Evolutionary conservation across 1,284 basidiomycete genomes (phyloP).

Genomic region (Puccinia coronata): DNA sequence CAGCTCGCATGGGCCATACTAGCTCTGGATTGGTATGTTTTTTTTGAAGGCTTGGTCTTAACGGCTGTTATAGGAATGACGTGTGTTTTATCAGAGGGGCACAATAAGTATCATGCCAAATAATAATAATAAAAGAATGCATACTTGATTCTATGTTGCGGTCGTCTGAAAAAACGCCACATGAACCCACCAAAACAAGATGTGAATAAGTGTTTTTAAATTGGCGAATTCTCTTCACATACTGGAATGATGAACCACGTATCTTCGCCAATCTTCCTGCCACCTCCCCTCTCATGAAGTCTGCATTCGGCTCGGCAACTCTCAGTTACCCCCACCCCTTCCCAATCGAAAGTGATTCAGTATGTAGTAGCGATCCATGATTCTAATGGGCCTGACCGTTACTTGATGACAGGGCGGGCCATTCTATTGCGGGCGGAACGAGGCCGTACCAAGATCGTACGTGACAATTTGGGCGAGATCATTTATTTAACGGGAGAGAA

Average conservation of each 20-base stretch:
- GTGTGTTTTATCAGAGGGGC: no score
- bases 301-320: no score
- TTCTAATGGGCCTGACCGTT: background rate
- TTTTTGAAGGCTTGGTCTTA: background rate
- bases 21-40: slow-evolving; percentile 39
- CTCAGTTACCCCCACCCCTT: no score
- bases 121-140: no score
- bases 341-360: no score
- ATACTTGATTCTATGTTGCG: no score
- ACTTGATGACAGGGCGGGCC: slow-evolving; percentile 32
- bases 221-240: background rate
- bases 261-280: background rate
- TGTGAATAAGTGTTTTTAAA: background rate
- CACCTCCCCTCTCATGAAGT: background rate
- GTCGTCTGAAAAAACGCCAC: no score
- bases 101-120: no score
- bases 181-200: background rate
- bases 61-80: no score
- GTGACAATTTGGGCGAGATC: background rate
- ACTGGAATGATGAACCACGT: background rate
- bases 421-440: slow-evolving; percentile 4
- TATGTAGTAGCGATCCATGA: background rate
- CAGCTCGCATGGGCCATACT: slow-evolving; percentile 30
- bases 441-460: slow-evolving; percentile 29
- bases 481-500: background rate